Evolutionary conservation across 805 yeast genomes (phyloP), one percentile per base, ranked within the genome.

Genomic region (Scheffersomyces stipitis): DNA sequence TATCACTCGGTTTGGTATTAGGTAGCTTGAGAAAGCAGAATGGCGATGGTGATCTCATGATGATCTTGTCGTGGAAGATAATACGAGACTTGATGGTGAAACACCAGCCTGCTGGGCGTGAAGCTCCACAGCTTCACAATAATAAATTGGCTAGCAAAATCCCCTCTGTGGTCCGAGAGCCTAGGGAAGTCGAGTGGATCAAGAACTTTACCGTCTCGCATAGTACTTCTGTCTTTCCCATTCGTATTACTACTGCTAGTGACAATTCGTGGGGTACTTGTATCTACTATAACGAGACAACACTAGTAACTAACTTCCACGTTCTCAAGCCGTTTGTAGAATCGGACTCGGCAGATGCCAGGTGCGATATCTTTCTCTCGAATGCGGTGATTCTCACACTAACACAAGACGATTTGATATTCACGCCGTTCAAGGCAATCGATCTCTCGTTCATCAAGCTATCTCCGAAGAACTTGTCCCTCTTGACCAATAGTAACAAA

Each of bases 31-130:
- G 62, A 10, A 69, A 68, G 40, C 36, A 38, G 23, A 64, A 70
- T 40, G 76, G 76, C 5, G 74, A 69, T 34, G 78, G 78, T 3
- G 76, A 72, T 30, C 45, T 73, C 33, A 39, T 64, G 4, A 46
- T 60, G 15, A 44, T 66, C 3, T n/a, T 61, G 8, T 43, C 64
- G 3, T 64, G 69, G 69, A 34, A 39, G 4, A 13, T 24, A 1
- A 44, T 60, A 12, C 48, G 42, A 33, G 23, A 26, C 14, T 18
- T 26, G 8, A 15, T 41, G 30, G 24, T 20, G 7, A 20, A 20
- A 20, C 9, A 20, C 9, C 24, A 20, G 10, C 16, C n/a, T n/a
- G n/a, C n/a, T n/a, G n/a, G n/a, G n/a, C n/a, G n/a, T n/a, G 24
- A 20, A 10, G 10, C 9, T 26, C 13, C 7, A n/a, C 28, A 26